Evolutionary conservation across 768 basidiomycete genomes (phyloP), one percentile per base, ranked within the genome.

Genomic region (Cystobasidium ongulense): DNA sequence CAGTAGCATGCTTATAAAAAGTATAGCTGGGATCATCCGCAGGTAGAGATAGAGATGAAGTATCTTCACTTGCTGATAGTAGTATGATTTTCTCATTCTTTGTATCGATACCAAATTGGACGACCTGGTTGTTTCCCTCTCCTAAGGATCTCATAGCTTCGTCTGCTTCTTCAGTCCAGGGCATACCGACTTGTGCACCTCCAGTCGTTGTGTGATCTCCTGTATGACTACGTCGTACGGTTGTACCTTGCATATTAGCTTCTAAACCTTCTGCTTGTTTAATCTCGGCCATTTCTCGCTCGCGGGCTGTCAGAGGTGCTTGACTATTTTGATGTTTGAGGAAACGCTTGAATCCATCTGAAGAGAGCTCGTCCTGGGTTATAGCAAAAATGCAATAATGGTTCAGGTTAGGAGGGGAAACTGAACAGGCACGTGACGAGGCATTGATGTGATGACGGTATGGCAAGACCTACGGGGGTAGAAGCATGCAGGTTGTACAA

Each of bases 221-320:
- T 27, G 68, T 65, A 68, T 65, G 33, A 11, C 71, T 70, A 17
- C 52, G n/a, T 87, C 88, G 76, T 83, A 87, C 73, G 82, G 81
- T 75, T 87, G 82, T 13, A 46, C 70, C 1, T 82, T 84, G 33
- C 84, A 83, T 76, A 86, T 88, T 7, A 87, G 50, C 59, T 64
- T 36, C 70, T 31, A 84, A 82, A n/a, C 86, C 84, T 80, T 95
- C 94, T 1, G 90, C 90, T 0, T 87, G 86, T 61, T 85, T 86
- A 74, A 95, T 85, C 68, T 88, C 87, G 0, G 85, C 88, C 75
- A 95, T 84, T 80, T 94, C 92, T 74, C 87, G 85, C 81, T 97
- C 94, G 36, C 88, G 85, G 0, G 86, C 85, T 43, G 88, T 91
- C 77, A 96, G 84, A 0, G 93, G 95, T 75, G 90, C 85, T 1